Conservation (phyloP, 345 rosid genomes). For the Eucalyptus fibrosa region DNA sequence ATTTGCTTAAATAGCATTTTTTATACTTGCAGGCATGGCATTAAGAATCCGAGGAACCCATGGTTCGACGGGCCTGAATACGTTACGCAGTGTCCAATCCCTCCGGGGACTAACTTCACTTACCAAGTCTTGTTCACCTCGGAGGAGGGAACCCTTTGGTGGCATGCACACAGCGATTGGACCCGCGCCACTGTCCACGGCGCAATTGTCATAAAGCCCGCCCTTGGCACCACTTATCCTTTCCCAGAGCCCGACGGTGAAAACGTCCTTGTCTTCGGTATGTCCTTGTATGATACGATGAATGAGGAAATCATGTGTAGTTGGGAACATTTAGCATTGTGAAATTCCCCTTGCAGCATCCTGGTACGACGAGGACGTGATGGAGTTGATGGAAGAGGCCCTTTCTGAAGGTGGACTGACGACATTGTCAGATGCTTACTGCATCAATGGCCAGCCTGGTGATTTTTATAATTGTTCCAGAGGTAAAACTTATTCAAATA, state of each 20-base stretch:
- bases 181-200: constrained; percentile 20
- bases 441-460: constrained; percentile 30
- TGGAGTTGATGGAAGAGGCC: background rate
- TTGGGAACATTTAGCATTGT: background rate
- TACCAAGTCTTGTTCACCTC: constrained; percentile 2
- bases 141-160: constrained; percentile 15
- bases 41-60: constrained; percentile 19
- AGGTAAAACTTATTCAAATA: background rate
- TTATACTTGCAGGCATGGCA: constrained; percentile 3
- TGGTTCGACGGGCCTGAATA: constrained; percentile 34
- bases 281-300: background rate
- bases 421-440: constrained; percentile 14
- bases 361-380: constrained; percentile 19
- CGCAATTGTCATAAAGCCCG: constrained; percentile 12
- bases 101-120: constrained; percentile 1
- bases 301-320: background rate
- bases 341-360: background rate
- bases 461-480: constrained; percentile 7
- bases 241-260: constrained; percentile 10
- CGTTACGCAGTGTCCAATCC: constrained; percentile 26
- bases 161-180: constrained; percentile 24
- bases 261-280: constrained; percentile 17
- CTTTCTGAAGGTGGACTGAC: constrained; percentile 5
- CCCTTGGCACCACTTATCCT: constrained; percentile 10
- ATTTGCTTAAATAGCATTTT: background rate